A percentile compares a stretch with the other conserved stretches of the same genome.
phyloP scores from a whole-genome alignment of 192 early-diverging fungal species.

The Radiomyces spectabilis region DNA sequence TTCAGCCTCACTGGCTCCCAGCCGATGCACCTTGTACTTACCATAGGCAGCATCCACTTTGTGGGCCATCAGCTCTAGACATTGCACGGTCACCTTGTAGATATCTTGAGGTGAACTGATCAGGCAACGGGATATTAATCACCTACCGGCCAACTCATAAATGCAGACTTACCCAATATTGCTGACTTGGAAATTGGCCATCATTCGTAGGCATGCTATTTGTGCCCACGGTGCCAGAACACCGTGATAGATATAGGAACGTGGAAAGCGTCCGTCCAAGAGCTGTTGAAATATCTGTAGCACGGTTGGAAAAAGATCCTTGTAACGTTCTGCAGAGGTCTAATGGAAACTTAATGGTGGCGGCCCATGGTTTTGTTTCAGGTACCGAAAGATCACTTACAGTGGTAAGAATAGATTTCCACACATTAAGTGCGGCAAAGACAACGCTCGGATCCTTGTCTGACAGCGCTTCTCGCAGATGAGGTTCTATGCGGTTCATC shows the following conservation, averaged over 20 bases:
- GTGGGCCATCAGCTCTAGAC: conserved; percentile 11
- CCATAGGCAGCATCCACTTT: conserved; percentile 36
- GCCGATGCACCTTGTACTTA: conserved; percentile 1
- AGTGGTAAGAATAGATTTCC: conserved; percentile 1
- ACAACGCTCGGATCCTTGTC: conserved; percentile 41
- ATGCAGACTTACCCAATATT: conserved; percentile 13
- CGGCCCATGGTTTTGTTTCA: no score
- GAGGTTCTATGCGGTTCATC: conserved; percentile 25
- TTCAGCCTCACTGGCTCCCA: not conserved
- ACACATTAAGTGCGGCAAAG: conserved; percentile 36
- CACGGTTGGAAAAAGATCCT: conserved; percentile 29
- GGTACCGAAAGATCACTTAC: no score
- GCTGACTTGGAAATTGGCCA: conserved; percentile 5
- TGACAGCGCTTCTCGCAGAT: conserved; percentile 30
- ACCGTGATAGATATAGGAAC: conserved; percentile 43
- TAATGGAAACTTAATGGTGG: not conserved
- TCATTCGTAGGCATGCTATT: conserved; percentile 37
- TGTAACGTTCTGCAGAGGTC: conserved; percentile 1
- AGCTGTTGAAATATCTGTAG: conserved; percentile 36
- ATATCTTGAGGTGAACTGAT: conserved; percentile 9
- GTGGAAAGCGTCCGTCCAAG: conserved; percentile 35
- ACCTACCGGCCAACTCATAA: not conserved
- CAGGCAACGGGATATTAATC: not conserved
- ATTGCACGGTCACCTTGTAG: conserved; percentile 6
- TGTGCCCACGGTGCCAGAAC: conserved; percentile 49